Conservation (phyloP, 2,329 filamentous ascomycete genomes). For the Ceratocystis alfenasii region DNA sequence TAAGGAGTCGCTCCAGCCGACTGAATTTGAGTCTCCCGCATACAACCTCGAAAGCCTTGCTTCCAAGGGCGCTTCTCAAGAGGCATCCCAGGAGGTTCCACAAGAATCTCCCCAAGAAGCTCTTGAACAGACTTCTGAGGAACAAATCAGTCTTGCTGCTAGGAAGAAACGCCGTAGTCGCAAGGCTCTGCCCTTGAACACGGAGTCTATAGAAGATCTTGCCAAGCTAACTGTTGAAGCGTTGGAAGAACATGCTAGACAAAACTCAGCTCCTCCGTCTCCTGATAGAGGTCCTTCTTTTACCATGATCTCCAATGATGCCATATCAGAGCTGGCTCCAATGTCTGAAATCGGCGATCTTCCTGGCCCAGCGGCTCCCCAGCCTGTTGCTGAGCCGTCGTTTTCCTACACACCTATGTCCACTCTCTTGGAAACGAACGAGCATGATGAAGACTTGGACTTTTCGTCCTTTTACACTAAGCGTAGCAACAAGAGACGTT, state of each 20-base stretch:
- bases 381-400: not conserved
- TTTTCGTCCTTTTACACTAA: constrained; percentile 16
- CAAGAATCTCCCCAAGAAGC: too few species aligned
- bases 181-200: not conserved
- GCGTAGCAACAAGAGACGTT: constrained; percentile 15
- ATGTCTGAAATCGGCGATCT: constrained; percentile 19
- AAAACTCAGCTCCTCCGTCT: constrained; percentile 10
- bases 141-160: constrained; percentile 4
- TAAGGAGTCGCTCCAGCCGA: not conserved
- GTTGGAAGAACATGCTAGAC: constrained; percentile 13
- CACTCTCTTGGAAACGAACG: constrained; percentile 6
- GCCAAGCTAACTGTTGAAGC: constrained; percentile 18
- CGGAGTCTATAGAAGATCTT: not conserved
- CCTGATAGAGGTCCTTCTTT: constrained; percentile 9
- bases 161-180: constrained; percentile 14
- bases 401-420: constrained; percentile 1
- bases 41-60: not conserved
- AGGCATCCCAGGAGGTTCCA: too few species aligned
- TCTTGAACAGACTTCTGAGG: not conserved
- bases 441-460: constrained; percentile 19
- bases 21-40: not conserved
- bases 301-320: constrained; percentile 7
- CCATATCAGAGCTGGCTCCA: constrained; percentile 18
- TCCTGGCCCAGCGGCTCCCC: not conserved
- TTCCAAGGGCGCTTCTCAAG: not conserved